Evolutionary conservation across 768 basidiomycete species (phyloP).

Genomic region (Tylopilus plumbeoviolaceoides): DNA sequence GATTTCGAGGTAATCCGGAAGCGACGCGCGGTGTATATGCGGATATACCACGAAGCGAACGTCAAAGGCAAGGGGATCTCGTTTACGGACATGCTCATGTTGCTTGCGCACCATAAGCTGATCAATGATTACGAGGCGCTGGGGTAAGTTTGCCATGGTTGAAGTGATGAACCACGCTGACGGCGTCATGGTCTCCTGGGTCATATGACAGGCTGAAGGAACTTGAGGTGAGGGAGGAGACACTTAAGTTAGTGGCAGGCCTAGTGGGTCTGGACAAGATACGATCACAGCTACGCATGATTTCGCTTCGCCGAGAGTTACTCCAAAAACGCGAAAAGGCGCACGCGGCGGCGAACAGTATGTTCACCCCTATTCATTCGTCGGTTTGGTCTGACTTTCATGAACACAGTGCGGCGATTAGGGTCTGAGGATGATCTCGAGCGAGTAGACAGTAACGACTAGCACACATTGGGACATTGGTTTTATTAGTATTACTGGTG

Average conservation of each 20-base stretch:
- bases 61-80: conserved; percentile 79
- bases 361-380: background rate
- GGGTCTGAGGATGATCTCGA: conserved; percentile 66
- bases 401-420: conserved; percentile 18
- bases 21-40: conserved; percentile 65
- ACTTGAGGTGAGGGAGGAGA: conserved; percentile 68
- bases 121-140: conserved; percentile 88
- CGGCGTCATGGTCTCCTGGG: background rate
- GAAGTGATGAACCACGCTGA: background rate
- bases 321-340: conserved; percentile 48
- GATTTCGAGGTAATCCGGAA: conserved; percentile 61
- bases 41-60: conserved; percentile 83
- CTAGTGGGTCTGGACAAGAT: conserved; percentile 84
- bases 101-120: conserved; percentile 88
- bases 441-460: conserved; percentile 34
- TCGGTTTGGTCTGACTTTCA: background rate
- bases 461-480: conserved; percentile 11
- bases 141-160: conserved; percentile 42
- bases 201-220: conserved; percentile 63
- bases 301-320: conserved; percentile 68
- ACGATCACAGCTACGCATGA: conserved; percentile 71
- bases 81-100: conserved; percentile 83
- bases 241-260: conserved; percentile 75
- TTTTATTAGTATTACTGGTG: background rate
- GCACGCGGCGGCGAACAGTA: background rate